Conservation (phyloP, 1,284 basidiomycete species). For the Ceratobasidium sp. region DNA sequence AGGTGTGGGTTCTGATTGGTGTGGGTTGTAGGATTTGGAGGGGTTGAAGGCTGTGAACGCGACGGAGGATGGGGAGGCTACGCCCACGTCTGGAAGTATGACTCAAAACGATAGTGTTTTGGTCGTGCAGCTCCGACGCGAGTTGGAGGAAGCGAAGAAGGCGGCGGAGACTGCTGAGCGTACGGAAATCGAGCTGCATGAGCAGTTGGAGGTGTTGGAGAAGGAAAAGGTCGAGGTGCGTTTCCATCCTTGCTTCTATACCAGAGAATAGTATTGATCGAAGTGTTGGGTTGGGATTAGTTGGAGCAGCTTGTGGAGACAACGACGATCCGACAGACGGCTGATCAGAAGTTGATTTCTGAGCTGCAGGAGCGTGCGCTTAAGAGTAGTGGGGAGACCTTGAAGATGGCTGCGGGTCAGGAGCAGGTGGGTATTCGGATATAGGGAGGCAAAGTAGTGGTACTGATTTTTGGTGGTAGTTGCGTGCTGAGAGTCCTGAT, state of each 20-base stretch:
- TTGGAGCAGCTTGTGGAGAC: slow-evolving; percentile 56
- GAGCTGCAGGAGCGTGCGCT: slow-evolving; percentile 23
- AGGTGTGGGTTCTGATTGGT: slow-evolving; percentile 32
- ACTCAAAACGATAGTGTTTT: slow-evolving; percentile 56
- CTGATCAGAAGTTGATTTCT: slow-evolving; percentile 29
- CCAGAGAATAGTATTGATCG: background rate
- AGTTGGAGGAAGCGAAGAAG: slow-evolving; percentile 49
- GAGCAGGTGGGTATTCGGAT: slow-evolving; percentile 18
- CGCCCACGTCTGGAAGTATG: slow-evolving; percentile 36
- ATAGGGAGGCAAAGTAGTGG: background rate
- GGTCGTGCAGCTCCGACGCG: slow-evolving; percentile 64
- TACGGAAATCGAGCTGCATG: slow-evolving; percentile 51
- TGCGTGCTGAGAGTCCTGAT: slow-evolving; percentile 51
- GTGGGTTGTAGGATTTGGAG: slow-evolving; percentile 67
- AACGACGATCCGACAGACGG: slow-evolving; percentile 26
- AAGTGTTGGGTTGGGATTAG: slow-evolving; percentile 46
- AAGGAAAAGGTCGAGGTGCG: slow-evolving; percentile 61
- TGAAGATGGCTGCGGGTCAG: slow-evolving; percentile 9
- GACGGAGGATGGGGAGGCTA: slow-evolving; percentile 51
- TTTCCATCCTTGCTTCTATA: slow-evolving; percentile 32
- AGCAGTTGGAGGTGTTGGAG: slow-evolving; percentile 53
- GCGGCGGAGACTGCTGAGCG: slow-evolving; percentile 51
- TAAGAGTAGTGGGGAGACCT: slow-evolving; percentile 7
- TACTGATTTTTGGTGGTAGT: background rate
- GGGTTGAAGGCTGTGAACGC: slow-evolving; percentile 57